Evolutionary conservation across 148 eudicot genomes (phyloP).

Genomic region (Rhododendron molle): DNA sequence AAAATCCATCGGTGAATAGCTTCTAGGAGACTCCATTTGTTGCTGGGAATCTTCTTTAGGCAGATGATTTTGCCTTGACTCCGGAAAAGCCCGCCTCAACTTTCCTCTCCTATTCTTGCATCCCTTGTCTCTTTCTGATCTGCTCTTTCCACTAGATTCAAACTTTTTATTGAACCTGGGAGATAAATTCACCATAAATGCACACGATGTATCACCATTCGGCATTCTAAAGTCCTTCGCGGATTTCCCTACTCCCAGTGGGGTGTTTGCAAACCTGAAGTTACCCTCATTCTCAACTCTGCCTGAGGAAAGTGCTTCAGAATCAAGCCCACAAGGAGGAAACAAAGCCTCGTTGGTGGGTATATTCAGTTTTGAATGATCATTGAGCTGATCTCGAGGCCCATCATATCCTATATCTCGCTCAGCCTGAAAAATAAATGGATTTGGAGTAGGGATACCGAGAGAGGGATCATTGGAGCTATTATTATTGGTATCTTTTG

Average conservation of each 20-base stretch:
- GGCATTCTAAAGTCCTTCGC: conserved; percentile 37
- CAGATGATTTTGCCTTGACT: conserved; percentile 22
- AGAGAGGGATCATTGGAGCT: conserved; percentile 5
- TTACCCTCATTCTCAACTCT: conserved; percentile 29
- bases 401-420: conserved; percentile 5
- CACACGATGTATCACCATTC: conserved; percentile 27
- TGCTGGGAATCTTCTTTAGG: conserved; percentile 34
- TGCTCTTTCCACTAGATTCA: conserved; percentile 28
- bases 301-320: conserved; percentile 24
- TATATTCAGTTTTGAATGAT: conserved; percentile 20
- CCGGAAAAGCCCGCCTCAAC: conserved; percentile 26
- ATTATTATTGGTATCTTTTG: conserved; percentile 10
- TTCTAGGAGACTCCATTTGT: conserved; percentile 40
- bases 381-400: conserved; percentile 15
- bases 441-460: conserved; percentile 22
- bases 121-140: conserved; percentile 30
- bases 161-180: conserved; percentile 29
- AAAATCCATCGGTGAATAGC: conserved; percentile 91
- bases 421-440: conserved; percentile 23
- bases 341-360: conserved; percentile 21
- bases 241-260: conserved; percentile 20
- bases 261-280: conserved; percentile 22
- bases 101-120: conserved; percentile 48
- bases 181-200: conserved; percentile 38
- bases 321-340: conserved; percentile 25